Percentiles rank a stretch among this genome's conserved stretches.
Conservation (phyloP, 2,329 filamentous ascomycete species). For the Calonectria pteridis region DNA sequence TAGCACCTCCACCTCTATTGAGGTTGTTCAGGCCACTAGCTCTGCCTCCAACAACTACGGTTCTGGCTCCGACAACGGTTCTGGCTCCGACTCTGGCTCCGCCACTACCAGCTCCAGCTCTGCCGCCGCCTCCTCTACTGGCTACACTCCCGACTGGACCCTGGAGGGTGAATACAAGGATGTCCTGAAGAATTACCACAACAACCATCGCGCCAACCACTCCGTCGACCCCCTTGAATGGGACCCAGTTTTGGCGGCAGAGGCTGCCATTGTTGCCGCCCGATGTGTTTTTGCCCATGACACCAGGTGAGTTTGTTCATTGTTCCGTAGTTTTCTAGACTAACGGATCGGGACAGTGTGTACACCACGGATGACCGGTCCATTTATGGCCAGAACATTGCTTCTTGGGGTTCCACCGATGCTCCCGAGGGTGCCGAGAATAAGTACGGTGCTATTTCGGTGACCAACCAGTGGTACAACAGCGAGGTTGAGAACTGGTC, state of each 20-base stretch:
- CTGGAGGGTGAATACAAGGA: conserved; percentile 48
- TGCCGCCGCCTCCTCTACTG: not conserved
- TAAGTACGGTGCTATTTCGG: conserved; percentile 72
- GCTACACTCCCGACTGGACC: conserved; percentile 10
- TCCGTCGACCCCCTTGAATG: conserved; percentile 75
- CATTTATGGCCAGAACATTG: conserved; percentile 94
- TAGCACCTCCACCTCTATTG: not conserved
- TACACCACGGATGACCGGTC: conserved; percentile 54
- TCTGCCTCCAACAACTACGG: not conserved
- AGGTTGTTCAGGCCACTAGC: not conserved
- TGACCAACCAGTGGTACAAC: conserved; percentile 92
- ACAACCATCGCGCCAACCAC: conserved; percentile 88
- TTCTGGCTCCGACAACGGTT: not conserved
- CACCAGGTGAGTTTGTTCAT: conserved; percentile 68
- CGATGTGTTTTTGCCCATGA: conserved; percentile 82
- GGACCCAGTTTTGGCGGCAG: conserved; percentile 72
- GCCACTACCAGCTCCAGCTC: not conserved
- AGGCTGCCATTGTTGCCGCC: conserved; percentile 73
- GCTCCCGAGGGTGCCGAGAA: conserved; percentile 56
- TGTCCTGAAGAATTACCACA: conserved; percentile 79
- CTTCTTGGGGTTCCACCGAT: conserved; percentile 66
- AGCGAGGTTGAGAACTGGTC: conserved; percentile 73
- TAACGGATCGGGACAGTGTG: no score
- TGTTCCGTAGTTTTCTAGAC: conserved; percentile 31
- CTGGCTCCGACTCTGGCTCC: not conserved